phyloP scores from a whole-genome alignment of 495 filamentous ascomycete genomes.

The Tetracladium marchalianum region DNA sequence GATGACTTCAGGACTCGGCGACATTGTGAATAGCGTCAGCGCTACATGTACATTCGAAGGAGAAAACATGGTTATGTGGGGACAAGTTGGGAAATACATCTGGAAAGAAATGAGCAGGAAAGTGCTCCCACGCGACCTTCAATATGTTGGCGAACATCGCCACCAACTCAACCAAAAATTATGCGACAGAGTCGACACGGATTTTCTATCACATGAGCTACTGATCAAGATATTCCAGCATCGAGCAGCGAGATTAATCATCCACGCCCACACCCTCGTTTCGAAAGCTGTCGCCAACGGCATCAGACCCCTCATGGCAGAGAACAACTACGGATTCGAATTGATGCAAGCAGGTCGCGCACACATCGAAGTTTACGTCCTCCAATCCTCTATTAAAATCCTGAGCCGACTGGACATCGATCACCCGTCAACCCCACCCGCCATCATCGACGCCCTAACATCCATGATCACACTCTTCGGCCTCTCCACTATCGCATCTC shows the following conservation, averaged over 20 bases:
- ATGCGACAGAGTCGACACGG: not conserved
- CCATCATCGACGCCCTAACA: conserved; percentile 7
- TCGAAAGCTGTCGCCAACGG: not conserved
- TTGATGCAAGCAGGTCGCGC: not conserved
- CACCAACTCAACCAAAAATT: not conserved
- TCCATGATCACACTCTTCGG: conserved; percentile 16
- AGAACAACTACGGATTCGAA: not conserved
- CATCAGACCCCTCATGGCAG: not conserved
- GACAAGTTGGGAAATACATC: conserved; percentile 57
- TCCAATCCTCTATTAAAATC: not conserved
- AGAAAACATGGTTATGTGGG: conserved; percentile 65
- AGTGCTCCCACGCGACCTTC: not conserved
- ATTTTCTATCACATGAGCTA: not conserved
- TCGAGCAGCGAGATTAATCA: not conserved
- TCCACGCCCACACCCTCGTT: not conserved
- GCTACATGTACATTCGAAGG: conserved; percentile 23
- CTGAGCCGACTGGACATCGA: not conserved
- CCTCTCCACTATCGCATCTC: conserved; percentile 16
- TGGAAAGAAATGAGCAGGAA: conserved; percentile 10
- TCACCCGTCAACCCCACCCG: not conserved
- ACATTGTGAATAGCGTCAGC: conserved; percentile 10
- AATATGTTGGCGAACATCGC: not conserved
- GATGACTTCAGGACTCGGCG: conserved; percentile 13
- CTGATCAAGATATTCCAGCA: conserved; percentile 8
- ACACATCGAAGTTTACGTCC: conserved; percentile 4